phyloP scores from a whole-genome alignment of 108 stramenopile species.

The Skeletonema potamos region DNA sequence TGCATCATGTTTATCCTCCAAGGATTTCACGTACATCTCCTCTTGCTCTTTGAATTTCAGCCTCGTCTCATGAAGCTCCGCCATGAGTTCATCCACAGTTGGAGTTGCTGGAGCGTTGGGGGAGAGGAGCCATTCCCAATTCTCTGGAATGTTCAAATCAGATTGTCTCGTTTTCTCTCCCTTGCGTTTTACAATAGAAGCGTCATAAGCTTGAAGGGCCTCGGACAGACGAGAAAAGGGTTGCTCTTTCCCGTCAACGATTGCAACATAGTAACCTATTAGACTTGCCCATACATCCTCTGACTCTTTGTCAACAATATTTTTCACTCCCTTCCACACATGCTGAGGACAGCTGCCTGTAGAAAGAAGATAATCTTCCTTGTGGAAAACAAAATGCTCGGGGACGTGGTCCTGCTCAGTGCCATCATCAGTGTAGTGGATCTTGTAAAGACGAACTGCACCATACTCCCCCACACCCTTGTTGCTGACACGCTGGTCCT shows the following conservation, averaged over 20 bases:
- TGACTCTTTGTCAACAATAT: conserved; percentile 1
- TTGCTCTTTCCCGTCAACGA: conserved; percentile 5
- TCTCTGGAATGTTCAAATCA: conserved; percentile 16
- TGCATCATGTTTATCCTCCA: conserved; percentile 2
- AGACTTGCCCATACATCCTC: conserved; percentile 17
- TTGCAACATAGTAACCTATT: conserved; percentile 10
- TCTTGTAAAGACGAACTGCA: not conserved
- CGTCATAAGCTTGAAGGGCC: conserved; percentile 14
- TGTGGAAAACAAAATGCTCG: conserved; percentile 8
- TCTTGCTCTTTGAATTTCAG: not conserved
- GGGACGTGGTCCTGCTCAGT: conserved; percentile 6
- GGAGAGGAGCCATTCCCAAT: conserved; percentile 11
- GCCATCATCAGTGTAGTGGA: conserved; percentile 2
- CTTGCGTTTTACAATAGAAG: conserved; percentile 5
- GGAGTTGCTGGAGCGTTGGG: not conserved
- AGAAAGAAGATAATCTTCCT: conserved; percentile 22
- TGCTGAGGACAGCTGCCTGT: not conserved
- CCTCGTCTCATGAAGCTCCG: not conserved
- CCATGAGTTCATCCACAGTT: not conserved
- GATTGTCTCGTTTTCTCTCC: conserved; percentile 1
- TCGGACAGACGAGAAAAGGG: conserved; percentile 10
- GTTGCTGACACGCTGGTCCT: not conserved
- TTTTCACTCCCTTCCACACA: conserved; percentile 15
- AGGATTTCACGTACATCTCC: not conserved
- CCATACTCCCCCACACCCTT: conserved; percentile 4